phyloP scores from a whole-genome alignment of 2,329 filamentous ascomycete genomes.

The Trichoderma brevicompactum region DNA sequence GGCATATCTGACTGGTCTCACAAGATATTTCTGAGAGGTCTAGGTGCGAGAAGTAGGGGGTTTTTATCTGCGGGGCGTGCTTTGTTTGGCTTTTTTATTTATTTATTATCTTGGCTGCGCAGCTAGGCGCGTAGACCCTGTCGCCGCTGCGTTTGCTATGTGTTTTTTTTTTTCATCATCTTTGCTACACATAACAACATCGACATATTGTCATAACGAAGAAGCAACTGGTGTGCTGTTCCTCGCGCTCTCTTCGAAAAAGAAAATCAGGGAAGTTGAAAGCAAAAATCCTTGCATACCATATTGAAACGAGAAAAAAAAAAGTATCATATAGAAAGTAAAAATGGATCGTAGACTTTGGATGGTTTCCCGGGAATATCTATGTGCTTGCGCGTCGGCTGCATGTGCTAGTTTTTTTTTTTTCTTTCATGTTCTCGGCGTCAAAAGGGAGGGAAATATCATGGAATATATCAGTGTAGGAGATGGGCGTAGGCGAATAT shows the following conservation, averaged over 20 bases:
- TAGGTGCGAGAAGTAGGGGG: not conserved
- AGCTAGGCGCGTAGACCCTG: constrained; percentile 7
- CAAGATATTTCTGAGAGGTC: not conserved
- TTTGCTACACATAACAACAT: constrained; percentile 24
- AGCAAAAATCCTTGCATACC: not conserved
- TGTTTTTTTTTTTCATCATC: not conserved
- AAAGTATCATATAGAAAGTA: constrained; percentile 29
- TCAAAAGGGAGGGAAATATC: not conserved
- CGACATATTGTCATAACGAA: not conserved
- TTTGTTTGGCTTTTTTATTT: not conserved
- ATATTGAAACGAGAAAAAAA: constrained; percentile 11
- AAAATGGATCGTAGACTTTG: constrained; percentile 31
- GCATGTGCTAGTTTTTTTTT: constrained; percentile 12
- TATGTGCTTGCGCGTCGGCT: constrained; percentile 18
- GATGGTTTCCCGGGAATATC: constrained; percentile 3
- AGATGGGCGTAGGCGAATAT: not conserved
- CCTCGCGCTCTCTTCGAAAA: not conserved
- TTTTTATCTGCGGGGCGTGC: not conserved
- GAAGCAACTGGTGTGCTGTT: not conserved
- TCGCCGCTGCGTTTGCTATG: not conserved
- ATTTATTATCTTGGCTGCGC: not conserved
- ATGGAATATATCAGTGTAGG: not conserved
- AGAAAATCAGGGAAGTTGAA: constrained; percentile 1
- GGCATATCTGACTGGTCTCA: not conserved
- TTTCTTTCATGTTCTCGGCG: not conserved